Evolutionary conservation across 208 protist genomes (phyloP), one percentile per base, ranked within the genome.

Genomic region (Acanthamoeba royreba): DNA sequence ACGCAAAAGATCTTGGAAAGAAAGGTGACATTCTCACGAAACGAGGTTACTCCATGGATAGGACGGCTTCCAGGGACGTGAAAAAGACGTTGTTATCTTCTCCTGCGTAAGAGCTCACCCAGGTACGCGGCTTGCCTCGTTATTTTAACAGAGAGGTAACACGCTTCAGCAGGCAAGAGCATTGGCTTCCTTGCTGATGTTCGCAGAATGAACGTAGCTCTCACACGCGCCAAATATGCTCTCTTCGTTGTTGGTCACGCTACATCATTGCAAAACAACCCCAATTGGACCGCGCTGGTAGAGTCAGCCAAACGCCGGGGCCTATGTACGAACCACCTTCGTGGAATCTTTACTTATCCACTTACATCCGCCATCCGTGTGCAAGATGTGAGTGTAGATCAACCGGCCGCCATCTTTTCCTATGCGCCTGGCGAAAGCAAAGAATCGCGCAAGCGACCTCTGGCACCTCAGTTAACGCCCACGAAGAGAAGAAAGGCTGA

Each of bases 21-120:
- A n/a, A n/a, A n/a, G n/a, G n/a, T n/a, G n/a, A n/a, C n/a, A n/a
- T n/a, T n/a, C 17, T 28, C 42, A 52, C 33, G 1, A 11, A 28
- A 66, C 31, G 17, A 88, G 15, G 11, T 33, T 53, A 28, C 58
- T 35, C 46, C 0, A n/a, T 53, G 31, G 42, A 52, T 52, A 94
- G 15, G 95, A 96, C 85, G 96, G 95, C 13, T 97, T 97, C 46
- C 97, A 98, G 95, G 97, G 97, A 35, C 81, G 96, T 17, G 97
- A 98, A 93, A 97, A 97, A 45, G 95, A 97, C 88, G 95, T 98
- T 17, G 95, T 98, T 86, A 74, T 98, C 17, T 95, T 98, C 46
- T 98, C 96, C 9, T 97, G 93, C 53, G 97, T 98, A 1, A 87
- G 97, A 43, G 79, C 96, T 15, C 43, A 74, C 2, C 25, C 74